These are phyloP conservation scores for Ophiocordyceps camponoti-saundersi DNA, from an alignment of 2,329 filamentous ascomycete genomes.

Conservation along the genomic window DNA sequence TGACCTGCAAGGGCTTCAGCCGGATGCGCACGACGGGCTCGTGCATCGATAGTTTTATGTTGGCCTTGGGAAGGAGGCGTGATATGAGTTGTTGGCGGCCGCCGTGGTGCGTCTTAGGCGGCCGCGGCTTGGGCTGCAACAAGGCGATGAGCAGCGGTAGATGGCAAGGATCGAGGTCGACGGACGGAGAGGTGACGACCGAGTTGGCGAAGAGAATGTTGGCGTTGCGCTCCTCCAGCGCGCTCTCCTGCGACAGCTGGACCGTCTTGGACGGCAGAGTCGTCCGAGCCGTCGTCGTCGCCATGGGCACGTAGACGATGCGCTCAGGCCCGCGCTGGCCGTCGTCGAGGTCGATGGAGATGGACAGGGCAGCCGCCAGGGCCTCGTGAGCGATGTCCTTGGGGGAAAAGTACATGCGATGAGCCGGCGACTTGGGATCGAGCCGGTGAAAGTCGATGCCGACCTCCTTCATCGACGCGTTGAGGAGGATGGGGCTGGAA, in stretches of 20 bases:
- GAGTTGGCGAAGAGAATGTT: slow-evolving; percentile 95
- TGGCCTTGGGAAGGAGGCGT: slow-evolving; percentile 82
- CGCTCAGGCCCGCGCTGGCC: slow-evolving; percentile 74
- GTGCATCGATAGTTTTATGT: slow-evolving; percentile 88
- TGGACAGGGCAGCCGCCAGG: slow-evolving; percentile 76
- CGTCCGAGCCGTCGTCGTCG: slow-evolving; percentile 85
- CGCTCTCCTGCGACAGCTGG: slow-evolving; percentile 55
- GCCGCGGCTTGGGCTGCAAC: slow-evolving; percentile 36
- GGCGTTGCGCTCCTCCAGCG: slow-evolving; percentile 69
- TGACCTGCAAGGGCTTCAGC: slow-evolving; percentile 57
- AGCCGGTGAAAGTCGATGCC: slow-evolving; percentile 84
- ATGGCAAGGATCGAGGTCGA: slow-evolving; percentile 85
- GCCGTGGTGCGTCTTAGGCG: slow-evolving; percentile 18
- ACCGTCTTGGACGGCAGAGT: slow-evolving; percentile 91
- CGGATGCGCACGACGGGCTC: slow-evolving; percentile 87
- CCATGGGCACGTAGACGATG: slow-evolving; percentile 89
- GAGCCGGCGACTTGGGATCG: slow-evolving; percentile 81
- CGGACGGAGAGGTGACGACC: slow-evolving; percentile 85
- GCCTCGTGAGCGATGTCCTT: slow-evolving; percentile 92
- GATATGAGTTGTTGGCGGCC: slow-evolving; percentile 60
- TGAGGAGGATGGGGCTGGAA: slow-evolving; percentile 60
- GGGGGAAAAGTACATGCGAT: slow-evolving; percentile 94
- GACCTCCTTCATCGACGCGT: slow-evolving; percentile 89
- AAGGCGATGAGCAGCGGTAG: slow-evolving; percentile 71
- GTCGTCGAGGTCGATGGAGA: slow-evolving; percentile 82